A percentile compares a stretch with the other conserved stretches of the same genome.
phyloP scores from a whole-genome alignment of 1,139 yeast species.

The Eremothecium cymbalariae region DNA sequence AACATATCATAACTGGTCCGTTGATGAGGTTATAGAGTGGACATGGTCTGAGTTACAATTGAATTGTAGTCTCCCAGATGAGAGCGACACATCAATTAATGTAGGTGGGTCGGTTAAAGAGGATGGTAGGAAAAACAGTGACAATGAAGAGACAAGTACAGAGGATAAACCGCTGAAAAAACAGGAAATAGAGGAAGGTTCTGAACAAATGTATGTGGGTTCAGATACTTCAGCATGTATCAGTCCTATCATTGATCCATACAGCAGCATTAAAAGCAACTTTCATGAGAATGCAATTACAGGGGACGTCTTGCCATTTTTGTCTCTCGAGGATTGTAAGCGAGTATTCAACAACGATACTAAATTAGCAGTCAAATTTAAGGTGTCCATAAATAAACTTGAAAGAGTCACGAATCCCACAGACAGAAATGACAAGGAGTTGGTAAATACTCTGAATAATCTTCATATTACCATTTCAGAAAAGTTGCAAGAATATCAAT shows the following conservation, averaged over 20 bases:
- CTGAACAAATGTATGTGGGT: too few species aligned
- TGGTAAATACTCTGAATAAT: constrained; percentile 21
- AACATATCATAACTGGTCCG: too few species aligned
- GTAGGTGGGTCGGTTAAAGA: too few species aligned
- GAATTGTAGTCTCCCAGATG: neutral
- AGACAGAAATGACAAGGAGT: constrained; percentile 18
- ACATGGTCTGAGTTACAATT: neutral
- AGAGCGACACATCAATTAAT: too few species aligned
- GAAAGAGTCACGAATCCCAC: constrained; percentile 8
- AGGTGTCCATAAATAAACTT: constrained; percentile 36
- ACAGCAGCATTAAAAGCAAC: neutral
- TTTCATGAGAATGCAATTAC: constrained; percentile 50
- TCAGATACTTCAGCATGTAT: neutral
- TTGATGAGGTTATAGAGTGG: constrained; percentile 6
- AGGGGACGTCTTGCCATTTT: constrained; percentile 52
- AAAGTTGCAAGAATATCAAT: constrained; percentile 27
- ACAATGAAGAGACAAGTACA: neutral
- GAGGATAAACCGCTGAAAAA: too few species aligned
- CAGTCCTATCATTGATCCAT: neutral
- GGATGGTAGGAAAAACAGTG: too few species aligned
- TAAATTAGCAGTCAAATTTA: constrained; percentile 40
- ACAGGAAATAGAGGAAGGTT: neutral
- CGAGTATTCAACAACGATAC: constrained; percentile 47
- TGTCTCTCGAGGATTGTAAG: constrained; percentile 51
- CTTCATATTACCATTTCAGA: constrained; percentile 22